Percentiles rank a stretch among this genome's conserved stretches.
phyloP scores from a whole-genome alignment of 352 stramenopile genomes.

The Phytophthora litchii region DNA sequence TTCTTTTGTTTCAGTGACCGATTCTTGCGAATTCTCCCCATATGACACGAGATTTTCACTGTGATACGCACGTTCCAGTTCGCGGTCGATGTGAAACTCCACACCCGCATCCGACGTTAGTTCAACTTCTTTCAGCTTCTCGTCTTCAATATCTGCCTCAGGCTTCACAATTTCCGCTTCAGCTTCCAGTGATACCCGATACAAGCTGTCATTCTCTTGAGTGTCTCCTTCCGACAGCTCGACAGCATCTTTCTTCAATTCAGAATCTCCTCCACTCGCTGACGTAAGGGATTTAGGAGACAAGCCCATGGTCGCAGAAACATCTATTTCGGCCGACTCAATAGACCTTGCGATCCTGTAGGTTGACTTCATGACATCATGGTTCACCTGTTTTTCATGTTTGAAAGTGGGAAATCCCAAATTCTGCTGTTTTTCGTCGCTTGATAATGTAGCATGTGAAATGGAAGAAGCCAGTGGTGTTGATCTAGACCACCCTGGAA shows the following conservation, averaged over 20 bases:
- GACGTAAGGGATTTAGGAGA: slow-evolving; percentile 1
- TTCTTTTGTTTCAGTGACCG: neutral
- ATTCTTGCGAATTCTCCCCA: slow-evolving; percentile 4
- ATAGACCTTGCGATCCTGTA: slow-evolving; percentile 9
- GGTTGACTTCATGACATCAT: slow-evolving; percentile 7
- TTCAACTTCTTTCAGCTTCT: slow-evolving; percentile 22
- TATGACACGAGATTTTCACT: neutral
- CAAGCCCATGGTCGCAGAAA: neutral
- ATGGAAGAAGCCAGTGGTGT: neutral
- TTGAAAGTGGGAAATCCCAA: slow-evolving; percentile 1
- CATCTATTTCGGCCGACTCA: slow-evolving; percentile 9
- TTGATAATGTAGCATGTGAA: slow-evolving; percentile 3
- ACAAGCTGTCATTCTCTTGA: slow-evolving; percentile 10
- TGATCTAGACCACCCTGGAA: slow-evolving; percentile 73
- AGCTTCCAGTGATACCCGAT: neutral
- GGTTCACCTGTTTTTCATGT: slow-evolving; percentile 3
- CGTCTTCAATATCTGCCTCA: slow-evolving; percentile 4
- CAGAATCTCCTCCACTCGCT: neutral
- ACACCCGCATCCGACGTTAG: slow-evolving; percentile 19
- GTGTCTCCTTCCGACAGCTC: neutral
- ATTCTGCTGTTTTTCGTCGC: slow-evolving; percentile 8
- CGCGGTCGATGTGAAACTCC: slow-evolving; percentile 5
- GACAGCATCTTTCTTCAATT: slow-evolving; percentile 1
- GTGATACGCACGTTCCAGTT: slow-evolving; percentile 8
- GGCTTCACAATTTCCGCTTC: slow-evolving; percentile 1